These are phyloP conservation scores for Hemisphaericaspora lyxosophila DNA, from an alignment of 1,139 yeast species.

Conservation along the genomic window DNA sequence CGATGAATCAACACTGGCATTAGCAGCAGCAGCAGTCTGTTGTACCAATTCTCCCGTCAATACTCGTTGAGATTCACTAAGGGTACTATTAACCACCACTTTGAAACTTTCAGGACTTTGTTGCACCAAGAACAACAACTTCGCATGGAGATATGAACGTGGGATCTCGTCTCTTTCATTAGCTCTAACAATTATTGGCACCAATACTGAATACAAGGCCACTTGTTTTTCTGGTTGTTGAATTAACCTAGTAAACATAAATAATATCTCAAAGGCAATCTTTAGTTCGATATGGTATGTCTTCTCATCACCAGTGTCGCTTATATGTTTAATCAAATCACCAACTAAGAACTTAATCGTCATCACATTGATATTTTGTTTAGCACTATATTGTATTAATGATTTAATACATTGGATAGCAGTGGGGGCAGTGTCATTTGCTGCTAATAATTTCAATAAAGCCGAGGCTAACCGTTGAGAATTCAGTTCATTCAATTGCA, in stretches of 20 bases:
- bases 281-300: slow-evolving; percentile 28
- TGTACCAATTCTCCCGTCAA: slow-evolving; percentile 45
- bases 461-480: slow-evolving; percentile 27
- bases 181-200: slow-evolving; percentile 53
- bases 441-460: slow-evolving; percentile 36
- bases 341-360: slow-evolving; percentile 35
- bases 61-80: slow-evolving; percentile 38
- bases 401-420: slow-evolving; percentile 61
- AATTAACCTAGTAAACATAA: slow-evolving; percentile 42
- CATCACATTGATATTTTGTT: slow-evolving; percentile 21
- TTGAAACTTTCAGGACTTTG: slow-evolving; percentile 56
- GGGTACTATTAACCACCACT: slow-evolving; percentile 37
- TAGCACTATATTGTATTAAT: slow-evolving; percentile 45
- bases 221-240: slow-evolving; percentile 28
- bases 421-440: slow-evolving; percentile 35
- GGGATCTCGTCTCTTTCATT: slow-evolving; percentile 25
- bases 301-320: slow-evolving; percentile 14
- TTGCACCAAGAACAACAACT: slow-evolving; percentile 52
- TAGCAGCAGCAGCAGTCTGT: slow-evolving; percentile 10
- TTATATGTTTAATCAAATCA: slow-evolving; percentile 24
- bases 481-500: slow-evolving; percentile 38
- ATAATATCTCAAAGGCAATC: slow-evolving; percentile 54
- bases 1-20: slow-evolving; percentile 6
- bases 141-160: slow-evolving; percentile 46
- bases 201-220: slow-evolving; percentile 40